Percentiles rank a stretch among this genome's conserved stretches.
Conservation (phyloP, 2,329 filamentous ascomycete species). For the Tolypocladium capitatum region DNA sequence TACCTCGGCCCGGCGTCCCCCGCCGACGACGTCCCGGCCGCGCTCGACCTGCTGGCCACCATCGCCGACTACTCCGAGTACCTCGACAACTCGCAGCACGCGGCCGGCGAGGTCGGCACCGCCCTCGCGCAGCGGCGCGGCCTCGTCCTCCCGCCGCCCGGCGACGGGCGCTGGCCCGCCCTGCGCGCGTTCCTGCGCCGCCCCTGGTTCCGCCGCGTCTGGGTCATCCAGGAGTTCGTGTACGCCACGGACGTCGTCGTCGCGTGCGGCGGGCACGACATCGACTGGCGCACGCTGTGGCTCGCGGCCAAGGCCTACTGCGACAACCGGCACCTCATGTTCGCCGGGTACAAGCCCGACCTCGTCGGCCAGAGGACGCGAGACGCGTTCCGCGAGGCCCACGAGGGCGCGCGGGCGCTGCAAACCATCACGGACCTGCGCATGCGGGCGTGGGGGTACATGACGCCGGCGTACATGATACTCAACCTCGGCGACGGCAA, state of each 20-base stretch:
- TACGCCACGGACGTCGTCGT: conserved; percentile 4
- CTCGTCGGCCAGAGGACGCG: not conserved
- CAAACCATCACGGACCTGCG: too few species aligned
- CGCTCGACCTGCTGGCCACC: conserved; percentile 1
- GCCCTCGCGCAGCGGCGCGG: conserved; percentile 2
- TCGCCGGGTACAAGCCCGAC: not conserved
- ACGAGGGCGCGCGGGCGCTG: too few species aligned
- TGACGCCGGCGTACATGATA: too few species aligned
- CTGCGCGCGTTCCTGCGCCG: conserved; percentile 5
- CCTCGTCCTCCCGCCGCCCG: conserved; percentile 1
- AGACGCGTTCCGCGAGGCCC: conserved; percentile 3
- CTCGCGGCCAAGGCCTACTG: conserved; percentile 5
- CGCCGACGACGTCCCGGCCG: conserved; percentile 1
- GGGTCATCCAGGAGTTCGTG: conserved; percentile 7
- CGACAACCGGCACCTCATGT: conserved; percentile 4
- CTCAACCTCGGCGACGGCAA: too few species aligned
- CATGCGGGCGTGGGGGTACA: too few species aligned
- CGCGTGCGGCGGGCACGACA: conserved; percentile 3
- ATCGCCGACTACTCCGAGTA: conserved; percentile 5
- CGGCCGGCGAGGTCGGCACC: conserved; percentile 2
- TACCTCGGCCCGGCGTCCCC: conserved; percentile 1
- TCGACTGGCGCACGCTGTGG: conserved; percentile 5
- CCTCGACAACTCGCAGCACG: conserved; percentile 2
- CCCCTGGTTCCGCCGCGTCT: conserved; percentile 6
- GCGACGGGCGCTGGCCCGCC: conserved; percentile 3